Percentiles rank a stretch among this genome's conserved stretches.
These are phyloP conservation scores for Tremella yokohamensis DNA, from an alignment of 768 basidiomycete species.

Conservation along the genomic window DNA sequence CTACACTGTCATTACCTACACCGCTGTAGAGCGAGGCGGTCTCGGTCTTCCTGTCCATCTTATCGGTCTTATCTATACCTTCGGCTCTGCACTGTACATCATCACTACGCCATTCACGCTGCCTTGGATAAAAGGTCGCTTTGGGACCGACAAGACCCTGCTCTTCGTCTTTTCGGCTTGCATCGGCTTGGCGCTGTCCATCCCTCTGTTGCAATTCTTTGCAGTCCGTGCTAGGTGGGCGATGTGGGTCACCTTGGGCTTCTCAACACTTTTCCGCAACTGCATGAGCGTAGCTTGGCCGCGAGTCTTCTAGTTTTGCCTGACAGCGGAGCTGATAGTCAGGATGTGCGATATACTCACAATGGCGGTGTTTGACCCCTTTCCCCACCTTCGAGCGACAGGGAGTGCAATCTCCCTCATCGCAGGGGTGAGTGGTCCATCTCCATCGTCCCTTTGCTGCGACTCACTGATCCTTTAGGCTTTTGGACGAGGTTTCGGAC, in stretches of 20 bases:
- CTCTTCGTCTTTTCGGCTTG: constrained; percentile 10
- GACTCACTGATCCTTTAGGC: not conserved
- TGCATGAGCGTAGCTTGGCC: constrained; percentile 25
- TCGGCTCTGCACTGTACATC: constrained; percentile 20
- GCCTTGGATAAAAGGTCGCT: constrained; percentile 18
- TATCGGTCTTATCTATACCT: constrained; percentile 24
- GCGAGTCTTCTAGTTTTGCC: constrained; percentile 16
- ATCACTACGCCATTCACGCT: constrained; percentile 17
- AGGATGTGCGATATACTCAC: constrained; percentile 23
- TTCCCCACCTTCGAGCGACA: constrained; percentile 30
- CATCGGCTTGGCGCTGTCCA: constrained; percentile 18
- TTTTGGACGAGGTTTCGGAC: constrained; percentile 2
- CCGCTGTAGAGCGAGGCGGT: constrained; percentile 24
- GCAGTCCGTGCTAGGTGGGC: constrained; percentile 13
- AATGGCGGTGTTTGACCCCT: constrained; percentile 30
- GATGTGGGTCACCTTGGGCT: constrained; percentile 19
- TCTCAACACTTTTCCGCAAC: constrained; percentile 8
- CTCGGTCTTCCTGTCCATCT: constrained; percentile 31
- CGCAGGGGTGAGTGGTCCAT: constrained; percentile 20
- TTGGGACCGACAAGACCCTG: constrained; percentile 14
- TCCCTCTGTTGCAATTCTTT: constrained; percentile 28
- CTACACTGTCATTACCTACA: constrained; percentile 32
- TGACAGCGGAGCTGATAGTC: not conserved
- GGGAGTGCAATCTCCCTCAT: constrained; percentile 30
- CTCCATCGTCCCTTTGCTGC: not conserved